Conservation (phyloP, 345 rosid genomes). For the Eucalyptus polybractea region DNA sequence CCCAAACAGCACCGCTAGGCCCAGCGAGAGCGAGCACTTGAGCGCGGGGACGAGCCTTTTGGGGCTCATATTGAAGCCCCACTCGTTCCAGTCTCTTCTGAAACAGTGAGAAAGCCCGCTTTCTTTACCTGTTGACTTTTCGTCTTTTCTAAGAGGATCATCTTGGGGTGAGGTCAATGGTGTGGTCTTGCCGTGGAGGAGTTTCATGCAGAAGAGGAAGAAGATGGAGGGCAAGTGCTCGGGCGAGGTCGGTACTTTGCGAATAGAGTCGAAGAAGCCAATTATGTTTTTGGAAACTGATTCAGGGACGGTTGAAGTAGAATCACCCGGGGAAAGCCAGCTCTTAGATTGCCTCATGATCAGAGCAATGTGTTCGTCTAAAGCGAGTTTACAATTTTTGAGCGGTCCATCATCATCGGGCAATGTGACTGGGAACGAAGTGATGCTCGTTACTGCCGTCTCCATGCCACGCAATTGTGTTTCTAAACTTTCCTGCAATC, state of each 20-base stretch:
- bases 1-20: constrained; percentile 62
- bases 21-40: constrained; percentile 56
- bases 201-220: constrained; percentile 70
- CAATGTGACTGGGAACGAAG: constrained; percentile 21
- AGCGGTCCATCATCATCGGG: neutral
- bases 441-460: constrained; percentile 33
- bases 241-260: constrained; percentile 23
- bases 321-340: constrained; percentile 3
- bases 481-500: constrained; percentile 38
- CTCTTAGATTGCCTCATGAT: constrained; percentile 22
- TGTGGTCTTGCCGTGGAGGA: constrained; percentile 18
- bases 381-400: constrained; percentile 15
- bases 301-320: constrained; percentile 35
- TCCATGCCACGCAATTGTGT: constrained; percentile 69
- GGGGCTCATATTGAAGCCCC: neutral
- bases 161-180: neutral
- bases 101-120: neutral
- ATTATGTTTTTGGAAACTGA: constrained; percentile 18
- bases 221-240: constrained; percentile 54
- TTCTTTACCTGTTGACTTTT: neutral
- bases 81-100: neutral
- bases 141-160: neutral
- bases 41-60: constrained; percentile 43
- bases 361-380: constrained; percentile 28
- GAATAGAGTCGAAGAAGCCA: constrained; percentile 32